Evolutionary conservation across 2,329 filamentous ascomycete species (phyloP), one percentile per base, ranked within the genome.

Genomic region (Diaporthe sp.): DNA sequence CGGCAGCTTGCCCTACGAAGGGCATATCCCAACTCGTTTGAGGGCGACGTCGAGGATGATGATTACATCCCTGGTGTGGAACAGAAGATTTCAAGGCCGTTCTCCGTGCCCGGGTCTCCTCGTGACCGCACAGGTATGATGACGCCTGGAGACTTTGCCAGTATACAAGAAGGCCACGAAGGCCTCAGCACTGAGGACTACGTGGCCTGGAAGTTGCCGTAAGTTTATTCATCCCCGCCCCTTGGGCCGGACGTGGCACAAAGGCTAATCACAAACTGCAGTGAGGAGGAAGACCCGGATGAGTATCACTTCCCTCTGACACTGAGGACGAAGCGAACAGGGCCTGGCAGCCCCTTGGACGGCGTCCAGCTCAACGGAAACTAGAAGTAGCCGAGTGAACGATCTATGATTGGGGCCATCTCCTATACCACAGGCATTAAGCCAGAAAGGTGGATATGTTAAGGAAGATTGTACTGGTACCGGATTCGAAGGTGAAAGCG

Each of bases 81-180:
- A 80, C 93, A 96, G 82, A 99, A 98, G 92, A 96, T 99, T 82
- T 96, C 95, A 15, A 91, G 97, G 67, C 97, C 97, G 10, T 92
- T 98, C 85, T 98, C 95, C 3, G 95, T 98, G 70, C 97, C 97
- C 2, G 97, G 97, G 12, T 98, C 95, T 25, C 97, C 97, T 13
- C 91, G 96, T 77, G 96, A 98, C 83, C 91, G 95, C 46, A 93
- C 93, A 58, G 97, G 97, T 72, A 98, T 98, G 95, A 98, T 99
- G 97, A 99, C 97, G 0, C 97, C 97, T 10, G 97, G 97, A 62
- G 97, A 99, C 84, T 98, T 98, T 88, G 97, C 95, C 39, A 98
- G 95, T 79, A 88, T 99, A 74, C 97, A 98, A 85, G 97, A 99
- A 85, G 95, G 95, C 60, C 93, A 94, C 58, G 97, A 99, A 84